These are phyloP conservation scores for Eucalyptus pauciflora DNA, from an alignment of 345 rosid species.

Conservation along the genomic window DNA sequence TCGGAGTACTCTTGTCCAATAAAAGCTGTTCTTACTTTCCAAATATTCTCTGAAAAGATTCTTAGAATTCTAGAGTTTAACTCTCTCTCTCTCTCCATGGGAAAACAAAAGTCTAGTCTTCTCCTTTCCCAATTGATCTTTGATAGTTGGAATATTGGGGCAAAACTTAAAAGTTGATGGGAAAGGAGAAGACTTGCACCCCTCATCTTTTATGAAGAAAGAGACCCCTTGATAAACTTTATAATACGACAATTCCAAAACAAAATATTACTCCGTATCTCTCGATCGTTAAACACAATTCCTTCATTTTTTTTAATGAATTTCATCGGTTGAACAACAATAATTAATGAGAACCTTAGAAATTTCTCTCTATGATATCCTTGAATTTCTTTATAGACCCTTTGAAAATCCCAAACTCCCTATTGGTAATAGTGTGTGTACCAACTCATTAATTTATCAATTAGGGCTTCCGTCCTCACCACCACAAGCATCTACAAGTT, in stretches of 20 bases:
- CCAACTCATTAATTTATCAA: too few relatives aligned
- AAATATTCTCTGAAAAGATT: neutral
- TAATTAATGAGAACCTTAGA: neutral
- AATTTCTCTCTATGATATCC: neutral
- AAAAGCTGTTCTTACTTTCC: neutral
- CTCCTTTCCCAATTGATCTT: neutral
- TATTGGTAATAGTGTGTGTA: neutral
- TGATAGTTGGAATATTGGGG: too few relatives aligned
- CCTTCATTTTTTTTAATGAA: too few relatives aligned
- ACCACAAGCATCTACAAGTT: neutral
- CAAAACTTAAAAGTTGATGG: neutral
- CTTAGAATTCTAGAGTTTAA: neutral
- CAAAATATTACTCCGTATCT: too few relatives aligned
- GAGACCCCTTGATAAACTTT: too few relatives aligned
- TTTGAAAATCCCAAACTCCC: neutral
- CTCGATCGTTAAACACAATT: too few relatives aligned
- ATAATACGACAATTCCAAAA: too few relatives aligned
- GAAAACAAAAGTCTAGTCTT: neutral
- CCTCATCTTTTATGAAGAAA: too few relatives aligned
- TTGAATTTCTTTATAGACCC: neutral
- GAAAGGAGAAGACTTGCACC: neutral
- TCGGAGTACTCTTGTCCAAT: too few relatives aligned
- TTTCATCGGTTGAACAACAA: too few relatives aligned
- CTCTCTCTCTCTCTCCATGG: too few relatives aligned
- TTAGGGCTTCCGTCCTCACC: neutral